Percentiles rank a stretch among this genome's conserved stretches.
Evolutionary conservation across 768 basidiomycete genomes (phyloP).

Genomic region (Trametes coccinea): DNA sequence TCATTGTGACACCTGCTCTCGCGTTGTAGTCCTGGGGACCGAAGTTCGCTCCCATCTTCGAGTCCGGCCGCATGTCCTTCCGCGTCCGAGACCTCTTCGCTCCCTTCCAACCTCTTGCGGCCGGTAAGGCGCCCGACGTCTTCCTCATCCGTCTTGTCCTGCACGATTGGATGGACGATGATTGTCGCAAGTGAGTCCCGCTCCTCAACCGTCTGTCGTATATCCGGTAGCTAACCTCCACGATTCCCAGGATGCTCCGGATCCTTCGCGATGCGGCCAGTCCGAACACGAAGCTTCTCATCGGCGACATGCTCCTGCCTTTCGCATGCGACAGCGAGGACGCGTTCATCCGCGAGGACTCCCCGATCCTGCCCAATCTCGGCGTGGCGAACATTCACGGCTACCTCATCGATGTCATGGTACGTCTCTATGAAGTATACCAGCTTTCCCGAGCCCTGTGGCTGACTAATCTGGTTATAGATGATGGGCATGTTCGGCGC

Average conservation of each 20-base stretch:
- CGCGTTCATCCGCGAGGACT: slow-evolving; percentile 8
- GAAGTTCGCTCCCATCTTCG: slow-evolving; percentile 8
- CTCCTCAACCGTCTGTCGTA: rapidly evolving
- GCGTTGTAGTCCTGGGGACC: slow-evolving; percentile 21
- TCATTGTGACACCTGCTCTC: slow-evolving; percentile 3
- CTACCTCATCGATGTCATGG: slow-evolving; percentile 13
- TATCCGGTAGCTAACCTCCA: slow-evolving; percentile 57
- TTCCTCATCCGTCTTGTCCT: slow-evolving; percentile 17
- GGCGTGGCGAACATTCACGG: slow-evolving; percentile 8
- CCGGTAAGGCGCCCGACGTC: slow-evolving; percentile 6
- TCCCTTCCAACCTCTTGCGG: slow-evolving; percentile 37
- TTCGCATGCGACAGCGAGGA: slow-evolving; percentile 10
- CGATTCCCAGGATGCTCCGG: slow-evolving; percentile 6
- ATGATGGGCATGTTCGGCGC: slow-evolving; percentile 69
- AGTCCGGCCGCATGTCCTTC: slow-evolving; percentile 20
- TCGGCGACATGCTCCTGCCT: slow-evolving; percentile 18
- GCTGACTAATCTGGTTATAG: slow-evolving; percentile 31
- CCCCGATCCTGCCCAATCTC: slow-evolving; percentile 17
- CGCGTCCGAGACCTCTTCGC: slow-evolving; percentile 16
- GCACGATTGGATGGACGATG: slow-evolving; percentile 21
- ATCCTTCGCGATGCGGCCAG: slow-evolving; percentile 15
- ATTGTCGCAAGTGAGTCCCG: slow-evolving; percentile 5
- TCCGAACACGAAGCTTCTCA: slow-evolving; percentile 16
- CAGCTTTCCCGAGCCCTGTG: neutral
- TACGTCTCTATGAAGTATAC: too few species aligned